These are phyloP conservation scores for Chara braunii DNA, from an alignment of 139 green algal species.

Conservation along the genomic window DNA sequence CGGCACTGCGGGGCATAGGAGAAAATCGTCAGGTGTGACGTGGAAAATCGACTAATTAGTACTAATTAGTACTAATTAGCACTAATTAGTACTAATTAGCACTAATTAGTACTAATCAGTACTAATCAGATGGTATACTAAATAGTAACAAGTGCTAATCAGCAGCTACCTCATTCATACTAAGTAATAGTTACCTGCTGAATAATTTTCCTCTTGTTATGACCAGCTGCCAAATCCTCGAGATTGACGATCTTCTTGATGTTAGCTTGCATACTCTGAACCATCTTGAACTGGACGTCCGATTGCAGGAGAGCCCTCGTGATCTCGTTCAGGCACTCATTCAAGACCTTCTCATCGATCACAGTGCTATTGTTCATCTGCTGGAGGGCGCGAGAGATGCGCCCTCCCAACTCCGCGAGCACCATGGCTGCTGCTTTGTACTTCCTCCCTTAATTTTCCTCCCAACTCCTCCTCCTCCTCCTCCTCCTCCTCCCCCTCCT, in stretches of 20 bases:
- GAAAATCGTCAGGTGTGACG: too few species aligned
- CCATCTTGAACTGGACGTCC: constrained; percentile 77
- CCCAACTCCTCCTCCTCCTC: background rate
- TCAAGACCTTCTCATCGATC: constrained; percentile 86
- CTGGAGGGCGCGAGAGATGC: constrained; percentile 74
- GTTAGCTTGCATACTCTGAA: constrained; percentile 63
- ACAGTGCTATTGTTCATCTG: constrained; percentile 58
- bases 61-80: too few species aligned
- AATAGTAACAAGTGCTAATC: too few species aligned
- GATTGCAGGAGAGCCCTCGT: constrained; percentile 46
- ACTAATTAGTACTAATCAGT: too few species aligned
- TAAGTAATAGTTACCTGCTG: constrained; percentile 36
- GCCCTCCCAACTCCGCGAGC: constrained; percentile 78
- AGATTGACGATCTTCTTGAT: constrained; percentile 88
- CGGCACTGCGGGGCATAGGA: too few species aligned
- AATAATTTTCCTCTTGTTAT: constrained; percentile 84
- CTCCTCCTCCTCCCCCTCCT: background rate
- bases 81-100: too few species aligned
- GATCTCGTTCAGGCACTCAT: constrained; percentile 92
- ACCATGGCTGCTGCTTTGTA: constrained; percentile 66
- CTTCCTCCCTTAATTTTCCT: background rate
- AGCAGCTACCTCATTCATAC: too few species aligned
- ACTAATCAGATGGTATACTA: too few species aligned
- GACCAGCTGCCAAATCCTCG: constrained; percentile 69
- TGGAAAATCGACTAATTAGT: too few species aligned